Base-by-base conservation (phyloP, 106 monocot genomes). In the Allium sativum region DNA sequence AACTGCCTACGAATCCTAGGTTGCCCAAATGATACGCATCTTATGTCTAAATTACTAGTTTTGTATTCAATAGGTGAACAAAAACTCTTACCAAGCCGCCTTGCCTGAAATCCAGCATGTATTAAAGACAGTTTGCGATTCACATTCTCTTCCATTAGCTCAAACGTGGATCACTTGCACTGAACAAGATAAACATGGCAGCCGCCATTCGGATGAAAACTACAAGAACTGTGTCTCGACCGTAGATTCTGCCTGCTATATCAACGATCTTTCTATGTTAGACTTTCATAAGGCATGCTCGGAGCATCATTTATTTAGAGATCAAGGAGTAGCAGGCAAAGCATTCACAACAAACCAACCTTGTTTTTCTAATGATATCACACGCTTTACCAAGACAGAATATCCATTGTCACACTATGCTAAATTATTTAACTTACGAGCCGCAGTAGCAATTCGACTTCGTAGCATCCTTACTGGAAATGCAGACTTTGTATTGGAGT, bases 321-420 rank as follows among this genome's bases (percentile, higher is more conserved):
- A 82, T n/a, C 84, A 88, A 78, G 93, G 93, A 12, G 71, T 88
- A 18, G 82, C 42, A 1, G 93, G 93, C 9, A 76, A 70, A 47
- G 93, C 93, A 40, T 85, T 93, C 48, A 79, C 70, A 7, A 93
- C 85, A 58, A 93, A 88, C 43, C 68, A 89, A 71, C 88, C 88
- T 18, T 84, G 84, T 59, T 93, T 93, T 57, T 85, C 69, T 19
- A 43, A 72, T 8, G 80, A 93, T 65, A 51, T 82, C 22, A 78
- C 82, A 18, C 21, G 47, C 68, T 82, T 70, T 45, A 72, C 68
- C 68, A 88, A 78, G 74, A 66, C 44, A 8, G 76, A 85, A 17
- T 93, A 93, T 67, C 88, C 93, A 42, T 64, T 93, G 8, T 70
- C 85, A 19, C 93, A 93, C 68, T 78, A 85, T 72, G 88, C 93